Percentiles rank a stretch among this genome's conserved stretches.
Conservation (phyloP, 2,329 filamentous ascomycete species). For the Allantophomopsis lycopodina region DNA sequence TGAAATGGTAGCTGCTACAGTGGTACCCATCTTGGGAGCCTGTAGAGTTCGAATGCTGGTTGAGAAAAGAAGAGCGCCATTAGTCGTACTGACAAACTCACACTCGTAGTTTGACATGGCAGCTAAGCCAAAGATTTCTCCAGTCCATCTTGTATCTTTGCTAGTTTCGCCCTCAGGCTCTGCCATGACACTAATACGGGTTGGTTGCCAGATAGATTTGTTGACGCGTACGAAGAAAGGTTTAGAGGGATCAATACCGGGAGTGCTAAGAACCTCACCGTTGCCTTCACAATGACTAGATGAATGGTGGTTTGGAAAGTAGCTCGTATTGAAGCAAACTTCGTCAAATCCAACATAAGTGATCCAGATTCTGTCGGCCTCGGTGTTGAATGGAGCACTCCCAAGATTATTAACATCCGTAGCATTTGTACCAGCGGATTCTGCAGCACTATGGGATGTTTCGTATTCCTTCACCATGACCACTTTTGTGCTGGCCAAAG, state of each 20-base stretch:
- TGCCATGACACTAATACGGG: constrained; percentile 46
- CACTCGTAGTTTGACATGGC: constrained; percentile 66
- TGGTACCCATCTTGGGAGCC: constrained; percentile 11
- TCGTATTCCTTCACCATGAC: constrained; percentile 88
- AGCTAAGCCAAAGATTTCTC: constrained; percentile 54
- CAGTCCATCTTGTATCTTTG: constrained; percentile 49
- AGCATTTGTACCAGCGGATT: constrained; percentile 60
- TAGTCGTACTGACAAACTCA: constrained; percentile 59
- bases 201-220: constrained; percentile 67
- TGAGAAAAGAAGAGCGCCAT: constrained; percentile 53
- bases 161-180: constrained; percentile 11
- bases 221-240: constrained; percentile 72
- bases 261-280: constrained; percentile 15
- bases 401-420: constrained; percentile 67
- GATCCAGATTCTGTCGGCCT: constrained; percentile 67
- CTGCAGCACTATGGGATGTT: constrained; percentile 62
- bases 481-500: constrained; percentile 89
- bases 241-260: constrained; percentile 52
- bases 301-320: constrained; percentile 32
- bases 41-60: constrained; percentile 41
- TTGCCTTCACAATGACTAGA: constrained; percentile 19
- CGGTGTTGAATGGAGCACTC: constrained; percentile 57
- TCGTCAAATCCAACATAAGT: constrained; percentile 68
- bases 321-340: constrained; percentile 62
- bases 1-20: constrained; percentile 14